phyloP scores from a whole-genome alignment of 176 grass and related monocot species.

The Luzula sylvatica region DNA sequence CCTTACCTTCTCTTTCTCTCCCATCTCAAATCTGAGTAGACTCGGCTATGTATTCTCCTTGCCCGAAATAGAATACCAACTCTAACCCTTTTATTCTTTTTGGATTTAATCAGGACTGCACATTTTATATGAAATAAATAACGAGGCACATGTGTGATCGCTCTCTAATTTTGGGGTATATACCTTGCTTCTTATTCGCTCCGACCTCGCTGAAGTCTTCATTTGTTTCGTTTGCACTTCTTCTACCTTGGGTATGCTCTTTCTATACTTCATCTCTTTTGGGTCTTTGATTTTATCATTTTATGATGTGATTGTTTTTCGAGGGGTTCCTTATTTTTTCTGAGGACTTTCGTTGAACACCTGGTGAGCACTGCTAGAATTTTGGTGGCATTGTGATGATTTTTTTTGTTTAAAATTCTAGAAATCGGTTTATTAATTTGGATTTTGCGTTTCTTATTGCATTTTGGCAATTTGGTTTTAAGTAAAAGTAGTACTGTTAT shows the following conservation, averaged over 20 bases:
- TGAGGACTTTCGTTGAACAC: too few species aligned
- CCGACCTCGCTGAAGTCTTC: slow-evolving; percentile 1
- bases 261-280: background rate
- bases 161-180: slow-evolving; percentile 8
- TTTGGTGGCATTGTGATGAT: too few species aligned
- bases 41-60: too few species aligned
- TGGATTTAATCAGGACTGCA: slow-evolving; percentile 1
- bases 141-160: slow-evolving; percentile 7
- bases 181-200: slow-evolving; percentile 14
- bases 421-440: too few species aligned
- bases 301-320: too few species aligned
- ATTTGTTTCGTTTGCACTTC: background rate
- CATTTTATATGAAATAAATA: background rate
- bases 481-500: background rate
- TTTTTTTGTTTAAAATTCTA: too few species aligned
- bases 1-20: too few species aligned
- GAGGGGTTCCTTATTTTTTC: too few species aligned
- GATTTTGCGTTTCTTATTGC: background rate
- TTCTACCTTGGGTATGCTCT: background rate
- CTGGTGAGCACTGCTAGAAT: too few species aligned
- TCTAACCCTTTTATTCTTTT: background rate
- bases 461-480: background rate
- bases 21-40: too few species aligned
- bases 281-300: too few species aligned
- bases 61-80: too few species aligned